Percentiles rank a stretch among this genome's conserved stretches.
Evolutionary conservation across 441 rosid species (phyloP).

Genomic region (Melastoma candidum): DNA sequence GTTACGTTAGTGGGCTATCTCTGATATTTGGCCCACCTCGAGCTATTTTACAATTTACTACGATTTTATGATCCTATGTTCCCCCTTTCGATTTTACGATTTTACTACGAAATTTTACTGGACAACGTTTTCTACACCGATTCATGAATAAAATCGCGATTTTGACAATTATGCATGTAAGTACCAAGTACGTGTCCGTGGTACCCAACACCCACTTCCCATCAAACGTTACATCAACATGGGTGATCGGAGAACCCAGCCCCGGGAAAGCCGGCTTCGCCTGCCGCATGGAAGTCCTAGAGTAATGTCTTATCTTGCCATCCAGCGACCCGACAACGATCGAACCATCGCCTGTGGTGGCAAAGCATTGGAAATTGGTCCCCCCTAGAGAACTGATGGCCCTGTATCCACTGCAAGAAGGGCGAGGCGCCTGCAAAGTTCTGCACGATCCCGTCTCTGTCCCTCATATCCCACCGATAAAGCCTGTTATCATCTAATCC

Average conservation of each 20-base stretch:
- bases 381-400: conserved; percentile 70
- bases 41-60: too few species aligned
- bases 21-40: too few species aligned
- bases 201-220: conserved; percentile 74
- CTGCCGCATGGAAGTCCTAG: conserved; percentile 56
- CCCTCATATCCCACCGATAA: conserved; percentile 80
- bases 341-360: conserved; percentile 64
- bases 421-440: conserved; percentile 40
- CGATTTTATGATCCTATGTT: too few species aligned
- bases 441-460: conserved; percentile 53
- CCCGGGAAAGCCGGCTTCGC: conserved; percentile 75
- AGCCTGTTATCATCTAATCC: conserved; percentile 68
- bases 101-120: too few species aligned
- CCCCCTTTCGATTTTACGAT: too few species aligned
- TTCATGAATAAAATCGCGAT: too few species aligned
- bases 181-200: conserved; percentile 53
- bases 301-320: conserved; percentile 65
- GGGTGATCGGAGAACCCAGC: conserved; percentile 65
- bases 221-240: conserved; percentile 61
- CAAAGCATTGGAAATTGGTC: conserved; percentile 76
- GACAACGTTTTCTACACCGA: too few species aligned
- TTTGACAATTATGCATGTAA: conserved; percentile 26
- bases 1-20: too few species aligned
- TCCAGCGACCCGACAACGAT: conserved; percentile 62
- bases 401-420: conserved; percentile 60